Evolutionary conservation across 768 basidiomycete species (phyloP), one percentile per base, ranked within the genome.

Genomic region (Podaxis rugospora): DNA sequence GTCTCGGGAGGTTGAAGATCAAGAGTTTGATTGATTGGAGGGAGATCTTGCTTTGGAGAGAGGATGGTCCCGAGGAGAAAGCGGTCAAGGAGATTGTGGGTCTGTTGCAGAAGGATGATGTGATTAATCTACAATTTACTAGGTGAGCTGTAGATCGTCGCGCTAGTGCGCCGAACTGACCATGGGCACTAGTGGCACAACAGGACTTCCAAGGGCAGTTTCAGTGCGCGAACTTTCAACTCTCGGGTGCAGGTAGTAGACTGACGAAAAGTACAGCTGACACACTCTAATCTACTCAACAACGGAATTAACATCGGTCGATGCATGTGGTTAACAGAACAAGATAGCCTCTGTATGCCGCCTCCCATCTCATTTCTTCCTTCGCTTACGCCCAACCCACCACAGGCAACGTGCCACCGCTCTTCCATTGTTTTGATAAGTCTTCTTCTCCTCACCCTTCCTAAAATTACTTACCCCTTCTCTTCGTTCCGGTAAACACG

Each of bases 351-450:
- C 3, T 92, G 92, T 90, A 64, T 2, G 70, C 59, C 5, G 5
- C 14, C 23, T 39, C 11, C 40, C 27, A 28, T 51, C 2, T 42
- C 16, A 5, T 36, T 16, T 16, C 36, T 25, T 21, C 49, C 46
- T 3, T 5, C 49, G 21, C 28, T 23, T 16, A 51, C 37, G 9
- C 16, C 16, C 21, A n/a, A 4, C 58, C 42, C n/a, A 2, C 18
- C 47, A 18, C 51, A 92, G 90, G 89, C 78, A 93, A 93, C 63
- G 86, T 86, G 1, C 92, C 92, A 2, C 92, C 92, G 0, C 72
- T 93, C 1, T 94, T 93, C 70, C 92, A 94, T 70, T 93, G 92
- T 69, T 93, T 93, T 82, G 92, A 92, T 90, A 74, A 88, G 90
- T 90, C 32, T 4, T 28, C 36, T 78, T 47, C 28, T 60, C 28